Conservation (phyloP, 805 yeast species). For the Pichia pseudocactophila region DNA sequence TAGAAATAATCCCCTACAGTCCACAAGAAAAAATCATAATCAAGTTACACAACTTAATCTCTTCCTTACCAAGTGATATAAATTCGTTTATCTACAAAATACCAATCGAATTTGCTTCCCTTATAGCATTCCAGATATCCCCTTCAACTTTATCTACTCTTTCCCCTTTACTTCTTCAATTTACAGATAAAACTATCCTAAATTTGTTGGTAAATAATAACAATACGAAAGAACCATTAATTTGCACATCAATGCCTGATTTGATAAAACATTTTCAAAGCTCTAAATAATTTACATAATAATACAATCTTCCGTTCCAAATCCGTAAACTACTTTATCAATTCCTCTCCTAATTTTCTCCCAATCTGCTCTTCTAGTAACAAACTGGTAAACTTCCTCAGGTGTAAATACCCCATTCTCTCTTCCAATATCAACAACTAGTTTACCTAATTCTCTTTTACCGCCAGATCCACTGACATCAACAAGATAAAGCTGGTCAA, state of each 20-base stretch:
- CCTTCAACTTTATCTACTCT: not conserved
- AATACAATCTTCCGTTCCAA: conserved; percentile 69
- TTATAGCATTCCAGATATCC: not conserved
- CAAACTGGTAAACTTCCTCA: conserved; percentile 91
- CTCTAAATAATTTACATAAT: conserved; percentile 32
- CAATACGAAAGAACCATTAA: not conserved
- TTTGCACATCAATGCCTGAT: not conserved
- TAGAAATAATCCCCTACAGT: not conserved
- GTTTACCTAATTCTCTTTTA: conserved; percentile 63
- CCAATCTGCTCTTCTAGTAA: conserved; percentile 87
- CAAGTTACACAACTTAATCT: not conserved
- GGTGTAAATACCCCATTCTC: conserved; percentile 86
- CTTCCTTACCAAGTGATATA: not conserved
- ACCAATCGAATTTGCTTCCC: not conserved
- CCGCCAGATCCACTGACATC: conserved; percentile 27
- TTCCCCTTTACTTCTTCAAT: not conserved
- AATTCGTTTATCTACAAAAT: not conserved
- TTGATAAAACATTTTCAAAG: not conserved
- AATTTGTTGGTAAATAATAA: not conserved
- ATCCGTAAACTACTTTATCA: conserved; percentile 91
- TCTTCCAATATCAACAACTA: conserved; percentile 73
- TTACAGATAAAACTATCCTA: not conserved
- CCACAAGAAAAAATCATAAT: not conserved
- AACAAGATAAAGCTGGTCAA: conserved; percentile 77
- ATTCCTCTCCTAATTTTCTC: conserved; percentile 62